Evolutionary conservation across 495 filamentous ascomycete genomes (phyloP).

Genomic region (Hyaloscypha bicolor): DNA sequence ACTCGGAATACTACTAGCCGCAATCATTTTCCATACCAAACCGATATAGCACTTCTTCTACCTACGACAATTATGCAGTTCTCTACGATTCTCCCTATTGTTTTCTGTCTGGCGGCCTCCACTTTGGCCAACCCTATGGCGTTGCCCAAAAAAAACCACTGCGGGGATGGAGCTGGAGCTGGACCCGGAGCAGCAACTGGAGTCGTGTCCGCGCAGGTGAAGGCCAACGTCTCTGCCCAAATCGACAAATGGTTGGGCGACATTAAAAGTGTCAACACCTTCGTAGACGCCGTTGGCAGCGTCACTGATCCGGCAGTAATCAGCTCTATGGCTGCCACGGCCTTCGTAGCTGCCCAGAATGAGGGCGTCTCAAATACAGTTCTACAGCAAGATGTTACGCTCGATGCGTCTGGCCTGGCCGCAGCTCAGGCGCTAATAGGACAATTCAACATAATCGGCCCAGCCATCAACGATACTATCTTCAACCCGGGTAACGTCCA

Average conservation of each 20-base stretch:
- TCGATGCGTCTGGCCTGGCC: slow-evolving; percentile 14
- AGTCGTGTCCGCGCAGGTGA: slow-evolving; percentile 7
- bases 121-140: slow-evolving; percentile 15
- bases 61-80: slow-evolving; percentile 20
- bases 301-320: slow-evolving; percentile 9
- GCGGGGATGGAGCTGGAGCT: too few relatives aligned
- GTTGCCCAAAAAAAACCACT: not conserved
- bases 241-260: slow-evolving; percentile 17
- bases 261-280: slow-evolving; percentile 17
- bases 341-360: slow-evolving; percentile 17
- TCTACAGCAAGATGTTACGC: slow-evolving; percentile 15
- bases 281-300: slow-evolving; percentile 16
- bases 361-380: slow-evolving; percentile 19
- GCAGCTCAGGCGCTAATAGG: slow-evolving; percentile 13
- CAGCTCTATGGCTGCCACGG: slow-evolving; percentile 20
- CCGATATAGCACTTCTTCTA: not conserved
- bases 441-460: slow-evolving; percentile 18
- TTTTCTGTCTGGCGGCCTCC: slow-evolving; percentile 14
- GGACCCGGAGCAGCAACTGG: slow-evolving; percentile 1
- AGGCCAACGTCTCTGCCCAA: slow-evolving; percentile 17
- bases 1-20: slow-evolving; percentile 12
- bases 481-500: slow-evolving; percentile 19
- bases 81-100: slow-evolving; percentile 16
- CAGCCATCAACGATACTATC: slow-evolving; percentile 20
- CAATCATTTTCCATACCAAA: slow-evolving; percentile 18